Conservation (phyloP, 306 rosid species). For the Fagus crenata region DNA sequence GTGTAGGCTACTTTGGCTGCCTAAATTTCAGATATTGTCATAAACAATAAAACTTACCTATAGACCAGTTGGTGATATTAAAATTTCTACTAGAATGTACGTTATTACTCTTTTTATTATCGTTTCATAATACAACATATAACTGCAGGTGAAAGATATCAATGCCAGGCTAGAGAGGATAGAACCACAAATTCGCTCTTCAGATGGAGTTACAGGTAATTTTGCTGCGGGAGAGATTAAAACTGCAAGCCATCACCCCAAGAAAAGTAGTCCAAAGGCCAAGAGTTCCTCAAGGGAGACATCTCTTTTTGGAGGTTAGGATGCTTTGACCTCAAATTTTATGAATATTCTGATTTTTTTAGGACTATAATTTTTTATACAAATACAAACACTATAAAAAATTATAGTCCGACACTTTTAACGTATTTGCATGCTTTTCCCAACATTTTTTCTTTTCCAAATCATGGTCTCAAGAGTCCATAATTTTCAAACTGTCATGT, state of each 20-base stretch:
- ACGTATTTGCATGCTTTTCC: neutral
- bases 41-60: neutral
- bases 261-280: constrained; percentile 92
- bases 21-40: neutral
- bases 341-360: neutral
- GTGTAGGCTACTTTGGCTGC: neutral
- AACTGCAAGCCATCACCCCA: constrained; percentile 54
- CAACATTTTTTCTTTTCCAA: neutral
- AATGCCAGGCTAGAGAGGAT: constrained; percentile 94
- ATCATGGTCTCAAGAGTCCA: neutral
- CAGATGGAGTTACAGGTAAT: constrained; percentile 66
- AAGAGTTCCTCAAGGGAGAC: constrained; percentile 77
- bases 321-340: constrained; percentile 29
- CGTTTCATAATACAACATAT: neutral
- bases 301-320: constrained; percentile 87
- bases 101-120: neutral
- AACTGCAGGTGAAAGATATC: constrained; percentile 83
- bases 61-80: neutral
- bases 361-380: too few relatives aligned
- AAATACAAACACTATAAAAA: neutral
- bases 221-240: constrained; percentile 69
- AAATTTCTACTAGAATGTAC: neutral
- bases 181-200: constrained; percentile 72
- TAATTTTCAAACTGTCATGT: neutral
- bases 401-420: neutral